These are phyloP conservation scores for Fusarium papillatum DNA, from an alignment of 2,329 filamentous ascomycete genomes.

Conservation along the genomic window DNA sequence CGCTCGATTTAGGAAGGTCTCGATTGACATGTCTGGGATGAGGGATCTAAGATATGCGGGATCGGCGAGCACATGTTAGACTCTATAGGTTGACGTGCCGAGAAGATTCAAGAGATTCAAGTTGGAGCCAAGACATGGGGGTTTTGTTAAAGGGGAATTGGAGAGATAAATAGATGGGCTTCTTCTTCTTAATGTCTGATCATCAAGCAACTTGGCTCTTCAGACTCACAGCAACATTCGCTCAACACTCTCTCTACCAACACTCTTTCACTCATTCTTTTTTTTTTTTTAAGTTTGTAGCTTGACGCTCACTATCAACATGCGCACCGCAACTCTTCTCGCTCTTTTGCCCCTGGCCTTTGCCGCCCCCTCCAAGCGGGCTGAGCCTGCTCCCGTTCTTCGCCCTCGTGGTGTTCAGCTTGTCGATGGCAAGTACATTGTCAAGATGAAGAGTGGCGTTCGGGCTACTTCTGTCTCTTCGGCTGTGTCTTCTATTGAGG, in stretches of 20 bases:
- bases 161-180: slow-evolving; percentile 33
- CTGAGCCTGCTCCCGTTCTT: slow-evolving; percentile 50
- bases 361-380: slow-evolving; percentile 48
- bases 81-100: slow-evolving; percentile 25
- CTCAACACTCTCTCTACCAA: neutral
- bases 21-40: slow-evolving; percentile 15
- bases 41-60: slow-evolving; percentile 25
- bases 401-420: slow-evolving; percentile 47
- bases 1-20: slow-evolving; percentile 37
- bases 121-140: neutral
- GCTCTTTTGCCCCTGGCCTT: slow-evolving; percentile 49
- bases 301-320: slow-evolving; percentile 36
- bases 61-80: slow-evolving; percentile 34
- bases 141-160: slow-evolving; percentile 5
- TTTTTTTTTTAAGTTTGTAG: slow-evolving; percentile 6
- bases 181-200: neutral
- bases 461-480: slow-evolving; percentile 36
- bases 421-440: slow-evolving; percentile 54
- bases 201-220: slow-evolving; percentile 33
- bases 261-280: slow-evolving; percentile 22
- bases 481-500: slow-evolving; percentile 45
- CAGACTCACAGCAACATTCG: slow-evolving; percentile 23
- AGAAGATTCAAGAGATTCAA: slow-evolving; percentile 15
- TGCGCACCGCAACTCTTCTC: slow-evolving; percentile 50
- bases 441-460: slow-evolving; percentile 49